Evolutionary conservation across 2,329 filamentous ascomycete genomes (phyloP), one percentile per base, ranked within the genome.

Genomic region (Knoxdaviesia capensis): DNA sequence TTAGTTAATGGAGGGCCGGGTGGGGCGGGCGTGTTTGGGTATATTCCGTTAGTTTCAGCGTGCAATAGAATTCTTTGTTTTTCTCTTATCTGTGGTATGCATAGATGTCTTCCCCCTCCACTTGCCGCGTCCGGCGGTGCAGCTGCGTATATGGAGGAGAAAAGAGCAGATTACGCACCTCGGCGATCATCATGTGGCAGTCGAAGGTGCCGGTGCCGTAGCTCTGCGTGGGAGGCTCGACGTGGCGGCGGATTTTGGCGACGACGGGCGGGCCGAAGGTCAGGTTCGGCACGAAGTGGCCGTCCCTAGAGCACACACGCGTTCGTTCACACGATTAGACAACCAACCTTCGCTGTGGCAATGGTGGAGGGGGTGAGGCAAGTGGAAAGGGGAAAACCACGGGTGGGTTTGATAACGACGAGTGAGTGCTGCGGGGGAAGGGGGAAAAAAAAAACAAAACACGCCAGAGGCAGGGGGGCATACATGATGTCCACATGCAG

Each of bases 181-280:
- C 88, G 53, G 85, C 77, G 56, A 98, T 93, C 90, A 98, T 98
- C 90, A 98, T 96, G 63, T 98, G 90, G 70, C 90, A 98, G 62
- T 98, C 90, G 58, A 98, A 98, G 9, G 88, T 96, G 47, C 90
- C 90, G 52, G 78, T 81, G 42, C 82, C 86, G 50, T 80, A 67
- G 33, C 70, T 70, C 41, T 70, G 65, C 36, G 68, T 67, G 3
- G 86, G 87, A 50, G 71, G 69, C 44, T 84, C 78, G 52, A 98
- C 87, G 53, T 94, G 82, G 38, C 73, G 68, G 48, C 90, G 77
- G 53, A 98, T 90, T 66, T 88, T 93, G 51, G 85, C 88, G 38
- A 98, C 90, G 34, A 98, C 86, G 5, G 88, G 87, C 20, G 88
- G 78, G 45, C 90, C 90, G 55, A 96, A 94, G 39, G 90, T 96